A percentile compares a stretch with the other conserved stretches of the same genome.
phyloP scores from a whole-genome alignment of 352 stramenopile species.

The Globisporangium paroecandrum region DNA sequence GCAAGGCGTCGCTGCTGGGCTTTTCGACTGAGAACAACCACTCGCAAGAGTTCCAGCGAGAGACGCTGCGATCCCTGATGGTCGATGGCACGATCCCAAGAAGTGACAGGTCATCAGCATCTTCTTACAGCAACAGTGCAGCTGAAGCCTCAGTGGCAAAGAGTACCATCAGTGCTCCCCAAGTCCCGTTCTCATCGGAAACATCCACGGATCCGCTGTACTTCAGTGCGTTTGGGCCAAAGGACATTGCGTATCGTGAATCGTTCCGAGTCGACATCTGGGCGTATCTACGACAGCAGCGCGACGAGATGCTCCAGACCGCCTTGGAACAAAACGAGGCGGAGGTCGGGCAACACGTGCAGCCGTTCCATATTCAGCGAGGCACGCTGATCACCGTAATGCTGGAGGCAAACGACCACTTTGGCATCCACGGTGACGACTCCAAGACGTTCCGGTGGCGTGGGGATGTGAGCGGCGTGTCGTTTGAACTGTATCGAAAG shows the following conservation, averaged over 20 bases:
- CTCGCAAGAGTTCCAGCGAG: slow-evolving; percentile 28
- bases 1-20: not conserved
- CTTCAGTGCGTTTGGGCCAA: slow-evolving; percentile 56
- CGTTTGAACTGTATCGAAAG: slow-evolving; percentile 54
- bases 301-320: slow-evolving; percentile 55
- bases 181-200: slow-evolving; percentile 16
- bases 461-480: slow-evolving; percentile 52
- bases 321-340: slow-evolving; percentile 49
- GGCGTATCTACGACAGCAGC: slow-evolving; percentile 64
- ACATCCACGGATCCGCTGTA: slow-evolving; percentile 38
- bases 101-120: not conserved
- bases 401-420: slow-evolving; percentile 37
- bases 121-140: not conserved
- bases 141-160: not conserved
- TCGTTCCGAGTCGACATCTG: slow-evolving; percentile 67
- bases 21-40: slow-evolving; percentile 12
- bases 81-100: slow-evolving; percentile 10
- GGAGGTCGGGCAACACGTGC: slow-evolving; percentile 43
- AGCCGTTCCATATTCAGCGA: slow-evolving; percentile 47
- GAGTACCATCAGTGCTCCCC: not conserved
- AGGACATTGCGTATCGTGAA: slow-evolving; percentile 36
- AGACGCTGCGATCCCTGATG: slow-evolving; percentile 46
- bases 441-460: slow-evolving; percentile 68
- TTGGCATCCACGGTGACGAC: slow-evolving; percentile 40
- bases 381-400: slow-evolving; percentile 63